phyloP scores from a whole-genome alignment of 2,329 filamentous ascomycete species.

The Penicillium sp. region DNA sequence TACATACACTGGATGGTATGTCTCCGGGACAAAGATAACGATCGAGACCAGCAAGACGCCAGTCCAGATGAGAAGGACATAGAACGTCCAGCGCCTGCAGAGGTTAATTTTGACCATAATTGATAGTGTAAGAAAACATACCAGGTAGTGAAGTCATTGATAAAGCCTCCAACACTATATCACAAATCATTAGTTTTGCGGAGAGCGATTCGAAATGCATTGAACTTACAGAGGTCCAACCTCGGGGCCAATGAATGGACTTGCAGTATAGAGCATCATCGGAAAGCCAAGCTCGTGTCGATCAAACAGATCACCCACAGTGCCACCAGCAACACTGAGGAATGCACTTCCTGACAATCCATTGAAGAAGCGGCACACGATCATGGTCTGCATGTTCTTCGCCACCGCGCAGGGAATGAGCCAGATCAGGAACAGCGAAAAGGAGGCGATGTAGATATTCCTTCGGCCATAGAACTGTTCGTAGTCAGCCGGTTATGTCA shows the following conservation, averaged over 20 bases:
- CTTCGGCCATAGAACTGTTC: slow-evolving; percentile 73
- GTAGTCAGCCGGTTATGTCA: neutral
- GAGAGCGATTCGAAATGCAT: neutral
- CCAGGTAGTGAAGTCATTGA: slow-evolving; percentile 72
- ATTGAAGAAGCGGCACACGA: slow-evolving; percentile 72
- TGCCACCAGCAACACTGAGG: slow-evolving; percentile 73
- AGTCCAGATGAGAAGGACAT: slow-evolving; percentile 79
- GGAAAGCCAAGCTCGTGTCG: slow-evolving; percentile 68
- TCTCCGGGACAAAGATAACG: slow-evolving; percentile 76
- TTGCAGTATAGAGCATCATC: slow-evolving; percentile 76
- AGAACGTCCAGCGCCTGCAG: slow-evolving; percentile 74
- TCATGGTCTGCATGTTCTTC: slow-evolving; percentile 75
- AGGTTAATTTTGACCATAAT: slow-evolving; percentile 5
- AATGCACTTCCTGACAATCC: slow-evolving; percentile 52
- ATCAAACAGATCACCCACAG: slow-evolving; percentile 76
- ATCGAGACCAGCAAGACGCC: slow-evolving; percentile 64
- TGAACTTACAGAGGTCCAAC: slow-evolving; percentile 51
- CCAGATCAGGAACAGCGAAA: slow-evolving; percentile 73
- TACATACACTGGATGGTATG: slow-evolving; percentile 63
- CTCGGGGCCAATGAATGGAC: slow-evolving; percentile 58
- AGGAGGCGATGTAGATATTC: slow-evolving; percentile 75
- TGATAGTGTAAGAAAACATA: slow-evolving; percentile 17
- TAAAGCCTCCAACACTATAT: slow-evolving; percentile 68
- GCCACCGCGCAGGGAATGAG: slow-evolving; percentile 78
- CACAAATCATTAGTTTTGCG: slow-evolving; percentile 9